Conservation (phyloP, 2,329 filamentous ascomycete genomes). For the Cercospora nicotianae region DNA sequence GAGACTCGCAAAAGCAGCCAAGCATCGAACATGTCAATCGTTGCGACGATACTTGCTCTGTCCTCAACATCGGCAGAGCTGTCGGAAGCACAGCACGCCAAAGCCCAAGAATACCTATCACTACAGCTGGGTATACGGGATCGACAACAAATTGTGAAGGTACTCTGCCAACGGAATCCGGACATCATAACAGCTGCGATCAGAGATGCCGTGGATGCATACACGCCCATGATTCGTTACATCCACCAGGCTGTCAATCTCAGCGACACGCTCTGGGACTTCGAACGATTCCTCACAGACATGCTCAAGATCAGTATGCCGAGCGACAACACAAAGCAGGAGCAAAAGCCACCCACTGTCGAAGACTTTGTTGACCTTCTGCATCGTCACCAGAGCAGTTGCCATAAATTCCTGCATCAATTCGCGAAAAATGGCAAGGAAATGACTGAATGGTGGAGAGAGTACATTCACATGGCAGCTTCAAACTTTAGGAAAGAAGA, state of each 20-base stretch:
- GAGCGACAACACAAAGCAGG: constrained; percentile 28
- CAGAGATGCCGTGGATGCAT: constrained; percentile 64
- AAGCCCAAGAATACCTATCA: constrained; percentile 69
- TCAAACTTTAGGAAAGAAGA: constrained; percentile 53
- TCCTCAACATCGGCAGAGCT: constrained; percentile 52
- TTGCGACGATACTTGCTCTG: constrained; percentile 62
- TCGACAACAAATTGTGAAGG: constrained; percentile 66
- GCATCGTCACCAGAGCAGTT: constrained; percentile 60
- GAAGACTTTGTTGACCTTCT: constrained; percentile 71
- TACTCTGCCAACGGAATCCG: constrained; percentile 67
- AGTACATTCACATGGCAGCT: constrained; percentile 61
- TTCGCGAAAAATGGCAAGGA: constrained; percentile 67
- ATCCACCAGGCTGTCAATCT: constrained; percentile 72
- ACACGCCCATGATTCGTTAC: constrained; percentile 71
- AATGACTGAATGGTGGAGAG: constrained; percentile 60
- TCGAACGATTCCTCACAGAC: constrained; percentile 69
- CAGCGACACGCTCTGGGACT: constrained; percentile 65
- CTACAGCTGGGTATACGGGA: constrained; percentile 71
- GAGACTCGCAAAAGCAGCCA: constrained; percentile 58
- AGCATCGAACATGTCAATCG: constrained; percentile 60
- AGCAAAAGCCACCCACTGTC: constrained; percentile 56
- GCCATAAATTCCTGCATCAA: constrained; percentile 71
- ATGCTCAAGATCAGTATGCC: constrained; percentile 60
- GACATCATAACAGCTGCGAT: constrained; percentile 71
- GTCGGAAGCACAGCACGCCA: constrained; percentile 60